Base-by-base conservation (phyloP, 768 basidiomycete species). In the Termitomyces sp. region DNA sequence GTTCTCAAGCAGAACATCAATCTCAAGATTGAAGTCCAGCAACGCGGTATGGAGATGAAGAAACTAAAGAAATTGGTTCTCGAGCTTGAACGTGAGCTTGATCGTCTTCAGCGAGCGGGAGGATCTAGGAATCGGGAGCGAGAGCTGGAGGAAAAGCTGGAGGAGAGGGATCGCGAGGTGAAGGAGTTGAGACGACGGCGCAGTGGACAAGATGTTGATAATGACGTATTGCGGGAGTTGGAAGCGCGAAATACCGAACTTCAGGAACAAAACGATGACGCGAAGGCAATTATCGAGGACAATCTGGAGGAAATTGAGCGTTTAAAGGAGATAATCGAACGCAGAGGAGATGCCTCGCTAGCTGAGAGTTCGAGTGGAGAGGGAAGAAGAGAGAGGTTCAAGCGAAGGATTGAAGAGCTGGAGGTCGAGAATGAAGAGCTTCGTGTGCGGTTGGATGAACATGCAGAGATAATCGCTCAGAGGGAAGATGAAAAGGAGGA, bases 1-100 rank as follows among this genome's bases (percentile, higher is more conserved):
- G 90, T 89, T 4, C 81, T 93, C 56, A 92, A 94, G 63, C 92
- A 96, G 71, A 96, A 96, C 64, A 91, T 94, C 66, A 87, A 86
- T 60, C 85, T 96, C 66, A 96, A 96, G 72, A 87, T 94, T 63
- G 91, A 94, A 68, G 90, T 94, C 1, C 89, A 93, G 63, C 86
- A 92, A 65, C 84, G 91, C 1, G 87, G 90, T 12, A 84, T 91
- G 74, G 94, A 96, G 71, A 81, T 94, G 66, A 96, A 96, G 78
- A 91, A 90, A 68, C 77, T 92, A 58, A 92, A 92, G 71, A 95
- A 96, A 67, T 83, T 93, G 31, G 81, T 95, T 1, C 74, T 91
- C 10, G 90, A 94, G 62, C 82, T 91, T 15, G 89, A 95, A 67
- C 82, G 84, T 54, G 91, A 93, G 62, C 72, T 94, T 37, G 87